A percentile compares a stretch with the other conserved stretches of the same genome.
Evolutionary conservation across 305 asterid genomes (phyloP).

Genomic region (Rubia tinctorum): DNA sequence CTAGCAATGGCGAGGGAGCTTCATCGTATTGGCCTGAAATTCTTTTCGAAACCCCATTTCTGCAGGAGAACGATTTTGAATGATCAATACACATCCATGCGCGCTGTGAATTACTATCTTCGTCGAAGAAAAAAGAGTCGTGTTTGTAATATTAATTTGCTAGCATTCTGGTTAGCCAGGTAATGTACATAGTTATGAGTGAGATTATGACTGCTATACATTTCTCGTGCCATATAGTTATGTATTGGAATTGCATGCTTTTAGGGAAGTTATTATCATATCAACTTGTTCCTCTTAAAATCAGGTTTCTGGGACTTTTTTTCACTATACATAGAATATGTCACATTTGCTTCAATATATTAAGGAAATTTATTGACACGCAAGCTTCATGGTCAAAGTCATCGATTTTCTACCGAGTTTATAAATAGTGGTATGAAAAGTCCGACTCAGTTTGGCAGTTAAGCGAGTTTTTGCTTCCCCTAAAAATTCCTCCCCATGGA

Average conservation of each 20-base stretch:
- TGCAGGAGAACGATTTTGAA: constrained; percentile 24
- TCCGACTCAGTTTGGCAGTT: too few relatives aligned
- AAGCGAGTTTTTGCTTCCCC: too few relatives aligned
- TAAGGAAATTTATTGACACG: background rate
- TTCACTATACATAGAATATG: background rate
- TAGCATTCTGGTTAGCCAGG: background rate
- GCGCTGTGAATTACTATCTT: background rate
- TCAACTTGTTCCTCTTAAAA: background rate
- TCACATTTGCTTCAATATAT: background rate
- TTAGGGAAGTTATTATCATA: background rate
- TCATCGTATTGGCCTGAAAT: constrained; percentile 37
- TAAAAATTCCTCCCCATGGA: too few relatives aligned
- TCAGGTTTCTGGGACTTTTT: background rate
- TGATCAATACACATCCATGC: background rate
- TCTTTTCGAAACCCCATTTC: constrained; percentile 28
- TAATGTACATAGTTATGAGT: constrained; percentile 15
- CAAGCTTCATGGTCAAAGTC: too few relatives aligned
- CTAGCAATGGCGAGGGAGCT: constrained; percentile 25
- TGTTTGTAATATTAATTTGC: background rate
- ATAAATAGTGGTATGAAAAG: too few relatives aligned
- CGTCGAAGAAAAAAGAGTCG: background rate
- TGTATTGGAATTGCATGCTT: constrained; percentile 9
- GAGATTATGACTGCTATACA: background rate
- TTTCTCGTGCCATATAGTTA: background rate
- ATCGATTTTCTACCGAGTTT: too few relatives aligned